Conservation (phyloP, 192 early-diverging fungal species). For the Radiomyces spectabilis region DNA sequence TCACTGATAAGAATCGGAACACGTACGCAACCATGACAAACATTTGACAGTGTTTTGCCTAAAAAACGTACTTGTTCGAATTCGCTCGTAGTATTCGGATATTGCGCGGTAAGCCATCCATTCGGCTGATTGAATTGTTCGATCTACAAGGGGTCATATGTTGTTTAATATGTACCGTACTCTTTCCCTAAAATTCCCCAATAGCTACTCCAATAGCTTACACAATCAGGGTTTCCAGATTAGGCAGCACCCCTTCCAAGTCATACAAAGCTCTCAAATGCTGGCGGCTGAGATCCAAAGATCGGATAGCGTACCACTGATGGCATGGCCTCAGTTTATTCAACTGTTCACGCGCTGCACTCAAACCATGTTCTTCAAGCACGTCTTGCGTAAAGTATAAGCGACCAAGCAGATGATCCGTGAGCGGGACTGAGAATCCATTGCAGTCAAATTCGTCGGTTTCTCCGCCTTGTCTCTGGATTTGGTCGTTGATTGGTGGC, state of each 20-base stretch:
- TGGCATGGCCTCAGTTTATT: too few relatives aligned
- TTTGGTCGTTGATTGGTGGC: too few relatives aligned
- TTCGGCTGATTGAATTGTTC: conserved; percentile 11
- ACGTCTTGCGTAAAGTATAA: too few relatives aligned
- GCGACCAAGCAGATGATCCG: too few relatives aligned
- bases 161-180: background rate
- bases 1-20: background rate
- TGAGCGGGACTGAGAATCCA: too few relatives aligned
- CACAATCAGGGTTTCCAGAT: conserved; percentile 8
- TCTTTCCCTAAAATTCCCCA: background rate
- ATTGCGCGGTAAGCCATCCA: conserved; percentile 8
- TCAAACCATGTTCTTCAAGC: too few relatives aligned
- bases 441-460: too few relatives aligned
- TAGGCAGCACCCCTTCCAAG: background rate
- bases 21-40: background rate
- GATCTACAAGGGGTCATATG: conserved; percentile 6
- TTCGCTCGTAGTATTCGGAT: conserved; percentile 9
- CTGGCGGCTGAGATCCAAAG: conserved; percentile 11
- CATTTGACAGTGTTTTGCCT: too few relatives aligned
- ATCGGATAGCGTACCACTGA: conserved; percentile 1
- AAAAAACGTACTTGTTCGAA: conserved; percentile 6
- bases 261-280: background rate
- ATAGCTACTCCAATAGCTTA: too few relatives aligned
- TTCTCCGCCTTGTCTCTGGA: too few relatives aligned
- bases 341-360: too few relatives aligned